Evolutionary conservation across 2,329 filamentous ascomycete species (phyloP), one percentile per base, ranked within the genome.

Genomic region (Paracoccidioides lutzii): DNA sequence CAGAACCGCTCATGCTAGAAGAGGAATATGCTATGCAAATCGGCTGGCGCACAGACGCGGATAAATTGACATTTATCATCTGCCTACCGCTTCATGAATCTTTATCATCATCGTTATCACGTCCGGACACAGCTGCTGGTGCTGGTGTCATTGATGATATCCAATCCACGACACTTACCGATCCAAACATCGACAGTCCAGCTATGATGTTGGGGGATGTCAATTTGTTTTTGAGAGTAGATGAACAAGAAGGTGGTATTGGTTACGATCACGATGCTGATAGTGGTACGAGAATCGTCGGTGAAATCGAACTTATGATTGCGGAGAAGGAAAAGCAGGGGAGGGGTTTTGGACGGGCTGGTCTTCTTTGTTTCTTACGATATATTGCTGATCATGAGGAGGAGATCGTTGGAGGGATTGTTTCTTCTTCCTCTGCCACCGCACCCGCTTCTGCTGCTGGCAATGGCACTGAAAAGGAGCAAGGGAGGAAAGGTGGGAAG

Each of bases 31-130:
- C 82, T 52, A 97, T 96, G 83, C 91, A 96, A 70, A 73, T 74
- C n/a, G 88, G 83, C 60, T 97, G 91, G 91, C 83, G 90, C 41
- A 74, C 74, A 22, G 87, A 93, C 44, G 71, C 74, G 32, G 90
- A 97, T 71, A 97, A 97, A 73, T 71, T 97, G 59, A 97, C 91
- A 0, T 97, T 96, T 63, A 95, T 97, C 67, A 71, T 87, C 54
- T 95, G 89, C 66, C 73, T 76, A 8, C 78, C 81, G 0, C 15
- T 59, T 58, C 40, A 46, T 55, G 38, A 55, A 43, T 32, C 46
- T 38, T 30, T 42, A 14, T 44, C 44, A 22, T 30, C n/a, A 33
- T 38, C 15, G 43, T 37, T 32, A 5, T 43, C 32, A 32, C 28
- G 3, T 15, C 35, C 3, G 22, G 8, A 22, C 3, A 22, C 8